phyloP scores from a whole-genome alignment of 306 rosid species.

The Mimosa bimucronata region DNA sequence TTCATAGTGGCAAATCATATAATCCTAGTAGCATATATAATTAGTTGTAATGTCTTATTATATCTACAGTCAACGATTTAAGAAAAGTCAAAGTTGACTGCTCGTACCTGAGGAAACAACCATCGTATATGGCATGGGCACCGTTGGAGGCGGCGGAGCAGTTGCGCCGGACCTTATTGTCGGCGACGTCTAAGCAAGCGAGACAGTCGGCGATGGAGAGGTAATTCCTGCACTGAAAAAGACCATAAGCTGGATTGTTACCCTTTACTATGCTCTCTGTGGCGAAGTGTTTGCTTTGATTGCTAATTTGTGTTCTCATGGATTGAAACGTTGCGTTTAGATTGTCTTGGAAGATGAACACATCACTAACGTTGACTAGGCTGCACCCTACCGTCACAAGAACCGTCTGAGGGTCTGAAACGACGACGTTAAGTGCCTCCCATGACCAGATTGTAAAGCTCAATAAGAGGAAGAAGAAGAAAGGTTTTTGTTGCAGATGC shows the following conservation, averaged over 20 bases:
- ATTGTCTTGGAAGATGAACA: conserved; percentile 37
- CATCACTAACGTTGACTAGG: conserved; percentile 45
- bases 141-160: conserved; percentile 57
- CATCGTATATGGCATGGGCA: conserved; percentile 65
- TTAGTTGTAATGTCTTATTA: neutral
- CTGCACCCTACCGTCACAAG: conserved; percentile 55
- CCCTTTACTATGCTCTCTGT: conserved; percentile 45
- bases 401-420: conserved; percentile 47
- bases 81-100: neutral
- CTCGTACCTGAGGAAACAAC: conserved; percentile 67
- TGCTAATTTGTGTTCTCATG: conserved; percentile 38
- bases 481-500: neutral
- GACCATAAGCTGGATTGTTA: conserved; percentile 32
- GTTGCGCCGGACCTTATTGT: conserved; percentile 48
- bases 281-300: conserved; percentile 45
- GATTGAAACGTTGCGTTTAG: conserved; percentile 48
- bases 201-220: conserved; percentile 55
- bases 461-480: neutral
- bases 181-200: conserved; percentile 48
- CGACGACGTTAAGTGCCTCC: conserved; percentile 4
- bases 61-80: neutral
- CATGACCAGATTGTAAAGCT: conserved; percentile 9
- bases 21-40: neutral
- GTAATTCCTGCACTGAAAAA: conserved; percentile 66
- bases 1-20: too few relatives aligned